Evolutionary conservation across 106 monocot genomes (phyloP).

Genomic region (Amphibolis antarctica): DNA sequence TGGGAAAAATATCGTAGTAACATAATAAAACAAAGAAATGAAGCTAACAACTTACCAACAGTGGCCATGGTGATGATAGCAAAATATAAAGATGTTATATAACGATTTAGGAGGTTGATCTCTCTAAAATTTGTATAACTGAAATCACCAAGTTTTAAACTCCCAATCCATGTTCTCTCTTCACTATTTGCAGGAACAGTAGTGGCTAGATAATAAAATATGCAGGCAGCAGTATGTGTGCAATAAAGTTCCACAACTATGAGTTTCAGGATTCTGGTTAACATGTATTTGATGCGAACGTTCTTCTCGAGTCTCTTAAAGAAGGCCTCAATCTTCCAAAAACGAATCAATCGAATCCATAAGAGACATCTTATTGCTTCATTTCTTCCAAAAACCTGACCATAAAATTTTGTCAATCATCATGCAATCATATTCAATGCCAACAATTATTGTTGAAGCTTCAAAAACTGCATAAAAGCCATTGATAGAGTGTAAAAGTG

Average conservation of each 20-base stretch:
- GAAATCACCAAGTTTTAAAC: conserved; percentile 63
- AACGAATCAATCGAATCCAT: conserved; percentile 74
- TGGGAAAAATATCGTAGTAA: too few species aligned
- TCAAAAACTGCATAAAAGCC: too few species aligned
- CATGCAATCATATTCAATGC: too few species aligned
- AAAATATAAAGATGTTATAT: conserved; percentile 83
- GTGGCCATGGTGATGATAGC: conserved; percentile 92
- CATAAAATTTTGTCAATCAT: too few species aligned
- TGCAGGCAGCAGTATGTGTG: conserved; percentile 90
- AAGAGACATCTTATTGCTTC: conserved; percentile 83
- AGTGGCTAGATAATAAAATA: conserved; percentile 88
- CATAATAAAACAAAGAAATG: not conserved
- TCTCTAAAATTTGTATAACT: conserved; percentile 66
- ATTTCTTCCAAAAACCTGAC: conserved; percentile 53
- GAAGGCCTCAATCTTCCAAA: conserved; percentile 41
- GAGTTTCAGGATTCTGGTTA: conserved; percentile 86
- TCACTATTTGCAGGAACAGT: conserved; percentile 69
- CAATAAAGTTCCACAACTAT: conserved; percentile 88
- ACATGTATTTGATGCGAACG: conserved; percentile 84
- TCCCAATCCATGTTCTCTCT: conserved; percentile 90
- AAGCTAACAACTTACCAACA: conserved; percentile 36
- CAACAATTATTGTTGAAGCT: too few species aligned
- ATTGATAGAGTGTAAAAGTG: too few species aligned
- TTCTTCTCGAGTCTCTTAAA: conserved; percentile 64
- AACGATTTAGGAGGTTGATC: conserved; percentile 57